Evolutionary conservation across 768 basidiomycete genomes (phyloP).

Genomic region (Fibroporia radiculosa): DNA sequence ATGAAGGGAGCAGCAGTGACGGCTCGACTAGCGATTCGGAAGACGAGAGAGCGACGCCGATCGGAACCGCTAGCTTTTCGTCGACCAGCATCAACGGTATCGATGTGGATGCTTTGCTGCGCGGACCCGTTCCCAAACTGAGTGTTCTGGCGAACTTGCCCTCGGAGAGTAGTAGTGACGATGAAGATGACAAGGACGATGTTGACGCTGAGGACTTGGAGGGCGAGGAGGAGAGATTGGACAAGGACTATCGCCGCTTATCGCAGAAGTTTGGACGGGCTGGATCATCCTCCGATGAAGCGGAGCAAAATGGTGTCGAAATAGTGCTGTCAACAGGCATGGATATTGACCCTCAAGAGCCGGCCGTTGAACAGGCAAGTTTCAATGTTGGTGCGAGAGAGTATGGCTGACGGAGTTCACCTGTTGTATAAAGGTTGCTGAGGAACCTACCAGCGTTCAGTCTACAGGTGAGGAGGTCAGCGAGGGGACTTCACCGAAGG

Average conservation of each 20-base stretch:
- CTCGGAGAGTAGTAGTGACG: conserved; percentile 24
- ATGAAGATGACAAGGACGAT: conserved; percentile 34
- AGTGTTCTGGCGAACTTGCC: conserved; percentile 24
- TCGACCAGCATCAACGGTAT: conserved; percentile 7
- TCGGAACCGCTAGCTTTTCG: background rate
- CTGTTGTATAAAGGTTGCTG: too few species aligned
- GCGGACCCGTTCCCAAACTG: conserved; percentile 26
- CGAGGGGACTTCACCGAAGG: too few species aligned
- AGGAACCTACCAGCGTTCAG: too few species aligned
- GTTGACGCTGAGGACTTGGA: conserved; percentile 26
- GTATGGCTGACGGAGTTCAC: too few species aligned
- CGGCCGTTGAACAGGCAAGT: conserved; percentile 20
- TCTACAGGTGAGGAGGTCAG: too few species aligned
- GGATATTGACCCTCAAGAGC: conserved; percentile 28
- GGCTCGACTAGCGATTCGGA: conserved; percentile 21
- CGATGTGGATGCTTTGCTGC: conserved; percentile 35
- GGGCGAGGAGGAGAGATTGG: conserved; percentile 31
- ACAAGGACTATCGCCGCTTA: conserved; percentile 24
- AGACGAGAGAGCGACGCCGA: conserved; percentile 6
- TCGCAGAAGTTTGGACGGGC: conserved; percentile 25
- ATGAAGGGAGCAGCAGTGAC: conserved; percentile 35
- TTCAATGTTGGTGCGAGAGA: too few species aligned
- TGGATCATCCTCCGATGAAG: conserved; percentile 20
- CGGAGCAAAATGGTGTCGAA: conserved; percentile 25
- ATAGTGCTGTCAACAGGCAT: conserved; percentile 18